Evolutionary conservation across 2,329 filamentous ascomycete species (phyloP), one percentile per base, ranked within the genome.

Genomic region (Diaporthe destruens): DNA sequence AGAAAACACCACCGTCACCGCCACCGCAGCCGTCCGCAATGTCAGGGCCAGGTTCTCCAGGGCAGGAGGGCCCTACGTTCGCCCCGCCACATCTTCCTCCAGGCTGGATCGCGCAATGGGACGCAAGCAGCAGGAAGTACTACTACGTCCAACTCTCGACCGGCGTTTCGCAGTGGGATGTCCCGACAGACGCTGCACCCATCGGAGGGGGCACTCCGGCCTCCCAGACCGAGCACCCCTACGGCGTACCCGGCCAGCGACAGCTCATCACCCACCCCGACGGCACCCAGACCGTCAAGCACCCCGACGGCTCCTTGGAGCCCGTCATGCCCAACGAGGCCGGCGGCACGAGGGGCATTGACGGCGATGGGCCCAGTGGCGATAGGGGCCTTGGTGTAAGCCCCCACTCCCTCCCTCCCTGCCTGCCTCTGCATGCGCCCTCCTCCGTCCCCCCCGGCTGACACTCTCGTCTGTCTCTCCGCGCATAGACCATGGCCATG

Each of bases 71-170:
- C 78, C 89, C 89, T 76, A 87, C 87, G 78, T 89, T 85, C 77
- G 86, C 84, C 75, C 90, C 90, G 75, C 90, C 90, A 61, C 83
- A 85, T 59, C 85, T 92, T 68, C 90, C 90, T 65, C 82, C 88
- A 16, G 90, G 90, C 78, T 92, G 90, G 90, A 92, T 92, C 78
- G 89, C 90, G 72, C 90, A 92, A 82, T 92, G 90, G 90, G 90
- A 92, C 79, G 88, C 87, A 75, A 79, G 85, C 71, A 89, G 86
- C 80, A 88, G 85, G 80, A 91, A 91, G 80, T 92, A 92, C 80
- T 92, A 92, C 81, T 92, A 89, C 80, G 92, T 94, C 66, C 91
- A 93, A 81, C 88, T 94, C 70, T 91, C 90, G 69, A 93, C 91
- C 9, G 92, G 92, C 61, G 86, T 89, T 49, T 93, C 91, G 75